A percentile compares a stretch with the other conserved stretches of the same genome.
Conservation (phyloP, 805 yeast species). For the Pichia heedii region DNA sequence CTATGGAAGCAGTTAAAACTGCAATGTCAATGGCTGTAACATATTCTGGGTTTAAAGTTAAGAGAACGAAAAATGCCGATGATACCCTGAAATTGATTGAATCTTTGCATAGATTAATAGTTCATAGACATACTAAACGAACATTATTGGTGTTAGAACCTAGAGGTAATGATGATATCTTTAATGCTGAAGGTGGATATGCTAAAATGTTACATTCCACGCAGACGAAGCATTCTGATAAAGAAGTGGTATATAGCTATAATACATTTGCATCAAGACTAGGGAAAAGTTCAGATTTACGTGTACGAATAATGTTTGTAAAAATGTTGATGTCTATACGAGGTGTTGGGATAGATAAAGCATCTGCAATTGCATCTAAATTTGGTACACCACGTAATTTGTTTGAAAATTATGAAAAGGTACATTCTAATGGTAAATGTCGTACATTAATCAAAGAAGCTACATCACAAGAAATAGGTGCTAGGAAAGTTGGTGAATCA, state of each 20-base stretch:
- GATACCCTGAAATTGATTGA: conserved; percentile 59
- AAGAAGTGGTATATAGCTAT: conserved; percentile 38
- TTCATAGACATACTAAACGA: conserved; percentile 29
- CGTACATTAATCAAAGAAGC: conserved; percentile 8
- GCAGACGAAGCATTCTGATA: conserved; percentile 19
- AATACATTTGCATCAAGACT: conserved; percentile 56
- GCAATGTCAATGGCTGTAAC: conserved; percentile 64
- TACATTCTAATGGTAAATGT: background rate
- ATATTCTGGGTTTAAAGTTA: conserved; percentile 55
- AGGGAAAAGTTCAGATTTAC: conserved; percentile 59
- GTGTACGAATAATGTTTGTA: conserved; percentile 68
- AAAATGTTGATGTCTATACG: conserved; percentile 68
- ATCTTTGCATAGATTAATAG: conserved; percentile 38
- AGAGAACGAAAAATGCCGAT: conserved; percentile 61
- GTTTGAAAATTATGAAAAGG: conserved; percentile 35
- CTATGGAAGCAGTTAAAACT: conserved; percentile 64
- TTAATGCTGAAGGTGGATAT: conserved; percentile 39
- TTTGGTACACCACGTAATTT: conserved; percentile 64
- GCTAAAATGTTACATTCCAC: conserved; percentile 32
- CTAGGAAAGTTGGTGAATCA: conserved; percentile 42
- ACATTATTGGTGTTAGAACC: conserved; percentile 45
- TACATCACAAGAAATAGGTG: conserved; percentile 36
- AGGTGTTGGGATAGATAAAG: conserved; percentile 83
- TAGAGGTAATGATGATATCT: conserved; percentile 29
- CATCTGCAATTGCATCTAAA: conserved; percentile 59